Evolutionary conservation across 371 early-diverging fungal species (phyloP), one percentile per base, ranked within the genome.

Genomic region (Gilbertella persicaria): DNA sequence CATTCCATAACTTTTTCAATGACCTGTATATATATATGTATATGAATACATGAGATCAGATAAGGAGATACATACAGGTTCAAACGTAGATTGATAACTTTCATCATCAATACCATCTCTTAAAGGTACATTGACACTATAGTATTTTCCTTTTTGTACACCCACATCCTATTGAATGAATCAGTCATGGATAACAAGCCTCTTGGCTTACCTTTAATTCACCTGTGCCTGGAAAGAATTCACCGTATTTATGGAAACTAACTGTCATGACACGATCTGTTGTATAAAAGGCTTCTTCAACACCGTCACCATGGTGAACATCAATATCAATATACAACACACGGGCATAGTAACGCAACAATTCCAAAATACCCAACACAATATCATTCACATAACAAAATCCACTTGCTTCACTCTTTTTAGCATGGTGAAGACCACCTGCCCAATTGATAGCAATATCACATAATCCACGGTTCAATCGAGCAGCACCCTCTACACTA

Each of bases 311-410:
- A 69, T 98, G 98, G 67, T 98, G 99, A 13, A 97, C 89, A 69
- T 98, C 99, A 60, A 96, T 96, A 70, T 98, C 99, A 58, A 98
- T 86, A 73, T 98, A 98, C 37, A 98, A 66, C 8, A 98, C 97
- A 39, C 97, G 87, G 51, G 86, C 84, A 71, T 97, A 88, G 62
- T 86, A 86, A 30, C 64, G 47, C 33, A 65, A 42, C 19, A 97
- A 84, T 77, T 97, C 97, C 51, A 96, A 71, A 47, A 98, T 96
- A 5, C 86, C 96, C 30, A 98, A 62, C 2, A 94, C 95, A 66
- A 97, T 97, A 67, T 98, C 99, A 75, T 97, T 97, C 12, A 97
- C 91, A 78, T 97, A 98, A 77, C 99, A 98, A 69, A 98, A 98
- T 6, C 99, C 99, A 39, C 91, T 89, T 0, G 99, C 96, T 58